Evolutionary conservation across 345 rosid genomes (phyloP).

Genomic region (Cardamine occulta): DNA sequence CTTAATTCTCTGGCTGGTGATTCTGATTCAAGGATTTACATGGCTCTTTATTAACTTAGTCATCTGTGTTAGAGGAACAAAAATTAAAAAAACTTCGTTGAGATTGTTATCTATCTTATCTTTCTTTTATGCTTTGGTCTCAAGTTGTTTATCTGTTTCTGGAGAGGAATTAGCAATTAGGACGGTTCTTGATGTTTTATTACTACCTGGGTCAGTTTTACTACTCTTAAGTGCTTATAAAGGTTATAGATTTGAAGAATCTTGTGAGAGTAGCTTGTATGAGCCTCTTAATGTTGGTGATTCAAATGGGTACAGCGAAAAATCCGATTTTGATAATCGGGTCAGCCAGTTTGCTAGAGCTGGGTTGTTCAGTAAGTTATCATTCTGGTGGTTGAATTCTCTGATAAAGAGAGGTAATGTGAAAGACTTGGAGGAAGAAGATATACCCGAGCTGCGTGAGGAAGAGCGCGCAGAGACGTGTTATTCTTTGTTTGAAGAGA

Average conservation of each 20-base stretch:
- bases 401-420: constrained; percentile 72
- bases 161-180: constrained; percentile 34
- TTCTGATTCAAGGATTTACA: constrained; percentile 65
- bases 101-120: constrained; percentile 57
- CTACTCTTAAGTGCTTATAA: constrained; percentile 60
- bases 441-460: constrained; percentile 63
- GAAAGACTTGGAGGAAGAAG: constrained; percentile 70
- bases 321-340: constrained; percentile 38
- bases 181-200: constrained; percentile 54
- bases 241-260: constrained; percentile 42
- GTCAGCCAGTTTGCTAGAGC: constrained; percentile 63
- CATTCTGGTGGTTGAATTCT: constrained; percentile 92
- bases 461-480: constrained; percentile 79
- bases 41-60: constrained; percentile 62
- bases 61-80: constrained; percentile 50
- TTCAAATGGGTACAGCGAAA: constrained; percentile 36
- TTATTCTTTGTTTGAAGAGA: constrained; percentile 60
- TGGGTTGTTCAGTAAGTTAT: constrained; percentile 62
- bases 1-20: constrained; percentile 54
- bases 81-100: constrained; percentile 45
- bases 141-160: constrained; percentile 53
- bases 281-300: constrained; percentile 57
- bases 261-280: constrained; percentile 50
- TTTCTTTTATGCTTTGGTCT: constrained; percentile 54
- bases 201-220: constrained; percentile 63